Conservation (phyloP, 1,139 yeast species). For the Diutina rugosa region DNA sequence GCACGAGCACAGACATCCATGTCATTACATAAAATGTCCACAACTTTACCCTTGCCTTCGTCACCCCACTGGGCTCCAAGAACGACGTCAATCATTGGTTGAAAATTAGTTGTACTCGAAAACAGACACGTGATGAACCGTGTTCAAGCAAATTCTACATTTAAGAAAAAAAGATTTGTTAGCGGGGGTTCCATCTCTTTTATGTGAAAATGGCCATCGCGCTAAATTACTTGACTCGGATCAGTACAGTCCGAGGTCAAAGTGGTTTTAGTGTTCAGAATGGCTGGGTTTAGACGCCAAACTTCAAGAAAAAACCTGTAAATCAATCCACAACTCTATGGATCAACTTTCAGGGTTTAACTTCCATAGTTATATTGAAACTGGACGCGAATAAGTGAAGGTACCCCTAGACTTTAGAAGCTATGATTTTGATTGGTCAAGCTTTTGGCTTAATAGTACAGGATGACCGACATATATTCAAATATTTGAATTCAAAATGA, state of each 20-base stretch:
- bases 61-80: constrained; percentile 99
- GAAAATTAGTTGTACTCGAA: not conserved
- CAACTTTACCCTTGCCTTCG: constrained; percentile 97
- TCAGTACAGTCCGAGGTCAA: not conserved
- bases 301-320: too few species aligned
- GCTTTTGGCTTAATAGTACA: not conserved
- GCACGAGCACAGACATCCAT: constrained; percentile 96
- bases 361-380: too few species aligned
- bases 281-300: too few species aligned
- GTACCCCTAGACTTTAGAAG: not conserved
- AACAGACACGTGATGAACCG: not conserved
- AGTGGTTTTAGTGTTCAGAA: too few species aligned
- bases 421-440: not conserved
- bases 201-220: not conserved
- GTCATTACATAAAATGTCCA: constrained; percentile 84
- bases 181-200: not conserved
- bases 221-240: not conserved
- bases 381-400: not conserved
- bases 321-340: too few species aligned
- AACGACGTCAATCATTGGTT: constrained; percentile 73
- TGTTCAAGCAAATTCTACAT: not conserved
- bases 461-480: not conserved
- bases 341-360: too few species aligned
- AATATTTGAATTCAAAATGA: too few species aligned
- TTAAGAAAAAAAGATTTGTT: not conserved